Base-by-base conservation (phyloP, 306 rosid genomes). In the Malus fusca region DNA sequence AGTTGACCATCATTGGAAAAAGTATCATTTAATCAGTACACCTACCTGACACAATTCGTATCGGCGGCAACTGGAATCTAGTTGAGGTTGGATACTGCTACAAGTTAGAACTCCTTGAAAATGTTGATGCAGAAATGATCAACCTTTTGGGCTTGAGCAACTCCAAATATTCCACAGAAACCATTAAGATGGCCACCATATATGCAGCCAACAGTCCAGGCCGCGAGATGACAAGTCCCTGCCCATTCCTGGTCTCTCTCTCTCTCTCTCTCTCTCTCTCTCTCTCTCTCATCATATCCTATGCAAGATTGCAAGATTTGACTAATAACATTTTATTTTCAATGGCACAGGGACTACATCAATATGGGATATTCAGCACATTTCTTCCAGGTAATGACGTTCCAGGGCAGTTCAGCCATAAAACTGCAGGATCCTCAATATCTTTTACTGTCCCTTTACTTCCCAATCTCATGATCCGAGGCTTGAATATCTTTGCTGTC, bases 61-160 rank as follows among this genome's bases (percentile, higher is more conserved):
- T 33, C 35, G 35, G 6, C 1, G 0, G 35, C 1, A 33, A 33
- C 35, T 33, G 35, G 35, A 33, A 33, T 33, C 44, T 51, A 3
- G 8, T 31, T 33, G 65, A 53, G 64, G 0, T 21, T 1, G 31
- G n/a, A 48, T 0, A 52, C 1, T 0, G 1, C 1, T 53, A 0
- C 12, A 71, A 71, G 65, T 6, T 71, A 23, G 51, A 71, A 4
- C 22, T 14, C 51, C 4, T 71, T 33, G 75, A 55, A 13, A 12
- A 0, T 21, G 63, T 53, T 53, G 64, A 31, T 17, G 43, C 9
- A 19, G 44, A 64, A 18, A 64, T 31, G 23, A 28, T 28, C 66
- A 3, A 62, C 19, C 40, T 62, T 62, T 62, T 62, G 19, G 66
- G 66, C 4, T 14, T 15, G 37, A 62, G 21, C 2, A 14, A 28